These are phyloP conservation scores for Saccharomycopsis amapae DNA, from an alignment of 805 yeast species.

Conservation along the genomic window DNA sequence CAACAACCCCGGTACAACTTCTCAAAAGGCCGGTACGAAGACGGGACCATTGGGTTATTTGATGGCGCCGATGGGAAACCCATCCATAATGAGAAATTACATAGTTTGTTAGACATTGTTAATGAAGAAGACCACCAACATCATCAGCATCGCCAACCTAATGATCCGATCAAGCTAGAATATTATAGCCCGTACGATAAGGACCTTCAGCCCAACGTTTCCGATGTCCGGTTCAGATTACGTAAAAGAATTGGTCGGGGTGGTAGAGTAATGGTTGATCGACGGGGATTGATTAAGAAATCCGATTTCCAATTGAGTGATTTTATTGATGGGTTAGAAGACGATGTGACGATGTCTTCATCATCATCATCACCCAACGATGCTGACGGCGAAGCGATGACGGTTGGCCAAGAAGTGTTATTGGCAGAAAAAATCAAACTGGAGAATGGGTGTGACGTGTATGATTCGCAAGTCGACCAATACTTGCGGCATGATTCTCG, in stretches of 20 bases:
- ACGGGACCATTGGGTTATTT: slow-evolving; percentile 30
- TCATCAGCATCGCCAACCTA: background rate
- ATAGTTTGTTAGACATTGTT: slow-evolving; percentile 42
- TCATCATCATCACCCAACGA: background rate
- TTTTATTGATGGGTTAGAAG: slow-evolving; percentile 33
- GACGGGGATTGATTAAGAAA: slow-evolving; percentile 46
- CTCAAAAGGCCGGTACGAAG: slow-evolving; percentile 37
- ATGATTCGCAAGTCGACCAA: slow-evolving; percentile 40
- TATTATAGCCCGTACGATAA: slow-evolving; percentile 29
- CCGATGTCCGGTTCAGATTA: slow-evolving; percentile 45
- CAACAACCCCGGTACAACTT: slow-evolving; percentile 35
- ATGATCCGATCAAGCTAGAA: slow-evolving; percentile 26
- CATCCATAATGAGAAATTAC: slow-evolving; percentile 30
- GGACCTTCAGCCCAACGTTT: slow-evolving; percentile 20
- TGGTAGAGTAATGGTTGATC: slow-evolving; percentile 65
- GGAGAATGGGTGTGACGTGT: slow-evolving; percentile 33
- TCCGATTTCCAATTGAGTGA: slow-evolving; percentile 29
- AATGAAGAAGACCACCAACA: slow-evolving; percentile 22
- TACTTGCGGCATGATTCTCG: slow-evolving; percentile 47
- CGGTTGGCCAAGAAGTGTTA: background rate
- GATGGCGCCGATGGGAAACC: slow-evolving; percentile 39
- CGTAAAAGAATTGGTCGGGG: slow-evolving; percentile 72
- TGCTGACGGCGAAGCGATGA: slow-evolving; percentile 17
- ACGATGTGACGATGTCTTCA: slow-evolving; percentile 20
- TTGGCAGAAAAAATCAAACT: slow-evolving; percentile 12